These are phyloP conservation scores for Rhodotorula sp. DNA, from an alignment of 1,284 basidiomycete species.

Conservation along the genomic window DNA sequence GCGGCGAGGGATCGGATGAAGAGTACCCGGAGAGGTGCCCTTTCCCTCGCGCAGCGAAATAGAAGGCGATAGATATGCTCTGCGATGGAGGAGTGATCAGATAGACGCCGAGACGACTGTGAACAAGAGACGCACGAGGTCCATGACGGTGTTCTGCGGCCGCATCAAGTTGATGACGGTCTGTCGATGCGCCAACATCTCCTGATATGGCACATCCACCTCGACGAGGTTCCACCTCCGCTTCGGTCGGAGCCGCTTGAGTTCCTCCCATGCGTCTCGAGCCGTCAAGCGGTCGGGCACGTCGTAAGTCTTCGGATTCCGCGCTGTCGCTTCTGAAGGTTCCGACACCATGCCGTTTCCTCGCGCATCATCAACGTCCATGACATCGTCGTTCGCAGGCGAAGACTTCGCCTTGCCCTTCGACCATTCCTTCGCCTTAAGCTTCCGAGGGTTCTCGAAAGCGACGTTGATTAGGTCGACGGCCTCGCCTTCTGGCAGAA, in stretches of 20 bases:
- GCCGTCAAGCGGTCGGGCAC: slow-evolving; percentile 90
- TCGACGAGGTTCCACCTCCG: slow-evolving; percentile 89
- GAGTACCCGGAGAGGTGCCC: slow-evolving; percentile 56
- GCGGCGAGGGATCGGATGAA: neutral
- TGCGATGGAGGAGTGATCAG: slow-evolving; percentile 47
- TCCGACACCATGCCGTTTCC: neutral
- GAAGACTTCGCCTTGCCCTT: slow-evolving; percentile 11
- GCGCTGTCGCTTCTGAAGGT: neutral
- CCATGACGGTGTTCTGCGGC: slow-evolving; percentile 67
- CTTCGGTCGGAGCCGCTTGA: slow-evolving; percentile 66
- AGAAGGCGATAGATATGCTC: slow-evolving; percentile 88
- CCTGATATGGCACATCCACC: slow-evolving; percentile 77
- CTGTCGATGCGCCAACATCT: slow-evolving; percentile 49
- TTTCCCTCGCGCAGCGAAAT: slow-evolving; percentile 80
- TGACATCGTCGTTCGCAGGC: neutral
- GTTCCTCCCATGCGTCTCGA: slow-evolving; percentile 69
- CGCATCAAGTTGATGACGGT: slow-evolving; percentile 71
- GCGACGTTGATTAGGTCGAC: slow-evolving; percentile 95
- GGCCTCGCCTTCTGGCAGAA: slow-evolving; percentile 68
- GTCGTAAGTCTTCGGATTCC: slow-evolving; percentile 48
- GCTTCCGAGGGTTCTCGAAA: slow-evolving; percentile 82
- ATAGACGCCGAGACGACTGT: neutral
- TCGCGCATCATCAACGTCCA: neutral
- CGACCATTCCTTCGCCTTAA: slow-evolving; percentile 29
- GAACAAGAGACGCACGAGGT: slow-evolving; percentile 62